These are phyloP conservation scores for Beta lomatogona DNA, from an alignment of 179 eudicot species.

Conservation along the genomic window DNA sequence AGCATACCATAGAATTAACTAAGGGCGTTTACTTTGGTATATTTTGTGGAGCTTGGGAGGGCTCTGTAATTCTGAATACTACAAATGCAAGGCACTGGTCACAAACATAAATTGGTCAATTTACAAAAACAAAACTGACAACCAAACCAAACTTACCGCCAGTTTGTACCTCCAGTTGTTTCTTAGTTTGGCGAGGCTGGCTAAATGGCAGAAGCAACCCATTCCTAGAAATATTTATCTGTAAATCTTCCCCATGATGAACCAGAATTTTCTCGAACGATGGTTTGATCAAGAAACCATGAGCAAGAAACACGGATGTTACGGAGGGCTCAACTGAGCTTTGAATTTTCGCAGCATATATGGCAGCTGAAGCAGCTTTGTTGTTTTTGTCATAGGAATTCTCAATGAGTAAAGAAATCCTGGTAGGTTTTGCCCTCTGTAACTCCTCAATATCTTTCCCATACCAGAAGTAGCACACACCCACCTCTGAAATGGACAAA, in stretches of 20 bases:
- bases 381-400: constrained; percentile 45
- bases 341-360: constrained; percentile 79
- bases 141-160: constrained; percentile 50
- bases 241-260: constrained; percentile 61
- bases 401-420: constrained; percentile 48
- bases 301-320: constrained; percentile 68
- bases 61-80: neutral
- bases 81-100: neutral
- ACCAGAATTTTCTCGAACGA: constrained; percentile 77
- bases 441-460: constrained; percentile 71
- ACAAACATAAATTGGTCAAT: constrained; percentile 10
- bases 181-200: constrained; percentile 60
- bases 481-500: constrained; percentile 85
- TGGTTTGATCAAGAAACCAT: constrained; percentile 84
- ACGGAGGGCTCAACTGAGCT: constrained; percentile 45
- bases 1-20: neutral
- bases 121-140: neutral
- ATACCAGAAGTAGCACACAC: constrained; percentile 86
- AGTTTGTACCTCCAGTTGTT: constrained; percentile 42
- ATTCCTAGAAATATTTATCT: constrained; percentile 48
- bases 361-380: constrained; percentile 54
- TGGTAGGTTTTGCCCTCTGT: constrained; percentile 64
- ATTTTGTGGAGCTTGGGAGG: neutral
- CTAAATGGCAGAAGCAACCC: constrained; percentile 74
- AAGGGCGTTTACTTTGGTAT: neutral